Evolutionary conservation across 495 filamentous ascomycete genomes (phyloP), one percentile per base, ranked within the genome.

Genomic region (Aspergillus diversus): DNA sequence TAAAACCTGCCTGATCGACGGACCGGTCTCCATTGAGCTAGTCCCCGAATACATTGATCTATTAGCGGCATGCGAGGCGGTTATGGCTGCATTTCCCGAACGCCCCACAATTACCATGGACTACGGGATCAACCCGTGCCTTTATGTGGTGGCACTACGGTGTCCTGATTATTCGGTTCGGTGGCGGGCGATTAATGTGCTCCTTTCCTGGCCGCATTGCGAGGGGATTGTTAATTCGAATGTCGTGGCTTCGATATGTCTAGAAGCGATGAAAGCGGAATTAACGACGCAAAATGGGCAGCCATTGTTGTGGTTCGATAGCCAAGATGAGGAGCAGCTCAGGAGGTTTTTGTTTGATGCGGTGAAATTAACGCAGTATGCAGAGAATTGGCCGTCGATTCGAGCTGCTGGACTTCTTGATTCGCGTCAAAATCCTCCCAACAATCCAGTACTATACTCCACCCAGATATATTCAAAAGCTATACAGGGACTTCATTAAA

Each of bases 41-140:
- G 52, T 51, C 7, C 43, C 59, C 2, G 56, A 65, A 55, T 63
- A 63, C n/a, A 33, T 48, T 1, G 39, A 1, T 12, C 31, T 69
- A 11, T 27, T 69, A 9, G 35, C 46, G 1, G 60, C 56, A 0
- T n/a, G 46, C n/a, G 32, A 63, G 12, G 47, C 33, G 3, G 32
- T 69, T 15, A 12, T 69, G 37, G 59, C 55, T 12, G 60, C 57
- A 33, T 66, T 42, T 33, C 32, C 39, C 12, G 63, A 65, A 9
- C 66, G 63, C 7, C 66, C 63, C 39, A 60, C 63, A 34, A 57
- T 69, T n/a, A 66, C 66, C 4, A n/a, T 69, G 33, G 66, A 69
- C 27, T 56, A 58, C 51, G 59, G 63, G 34, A 39, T 65, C 39
- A 33, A 63, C 15, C 59, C 55, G 11, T 33, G 59, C 21, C 48